Conservation (phyloP, 805 yeast species). For the Saturnispora bothae region DNA sequence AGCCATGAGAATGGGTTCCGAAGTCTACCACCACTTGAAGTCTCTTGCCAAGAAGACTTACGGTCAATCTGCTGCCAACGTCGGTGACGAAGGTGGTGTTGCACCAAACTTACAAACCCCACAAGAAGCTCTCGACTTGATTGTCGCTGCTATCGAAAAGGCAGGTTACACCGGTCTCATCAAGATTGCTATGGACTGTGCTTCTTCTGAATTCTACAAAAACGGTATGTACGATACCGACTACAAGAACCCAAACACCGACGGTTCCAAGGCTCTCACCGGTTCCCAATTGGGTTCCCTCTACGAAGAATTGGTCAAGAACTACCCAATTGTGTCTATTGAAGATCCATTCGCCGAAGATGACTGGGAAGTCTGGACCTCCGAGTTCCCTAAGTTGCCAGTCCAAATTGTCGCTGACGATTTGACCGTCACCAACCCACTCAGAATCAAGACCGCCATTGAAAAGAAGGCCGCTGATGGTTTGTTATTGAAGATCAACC, state of each 20-base stretch:
- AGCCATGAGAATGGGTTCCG: slow-evolving; percentile 94
- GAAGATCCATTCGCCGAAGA: slow-evolving; percentile 99
- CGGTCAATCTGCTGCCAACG: slow-evolving; percentile 98
- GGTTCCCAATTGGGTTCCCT: slow-evolving; percentile 80
- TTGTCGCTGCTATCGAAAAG: slow-evolving; percentile 74
- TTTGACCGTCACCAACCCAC: slow-evolving; percentile 97
- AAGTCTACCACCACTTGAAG: slow-evolving; percentile 96
- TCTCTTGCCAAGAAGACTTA: slow-evolving; percentile 84
- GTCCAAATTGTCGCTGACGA: slow-evolving; percentile 96
- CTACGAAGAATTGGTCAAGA: slow-evolving; percentile 69
- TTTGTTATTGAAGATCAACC: slow-evolving; percentile 94
- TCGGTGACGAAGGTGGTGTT: slow-evolving; percentile 99
- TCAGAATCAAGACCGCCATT: slow-evolving; percentile 89
- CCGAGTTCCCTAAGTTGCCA: slow-evolving; percentile 66
- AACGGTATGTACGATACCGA: slow-evolving; percentile 96
- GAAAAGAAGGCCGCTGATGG: slow-evolving; percentile 94
- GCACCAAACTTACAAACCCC: slow-evolving; percentile 96
- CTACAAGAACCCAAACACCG: slow-evolving; percentile 95
- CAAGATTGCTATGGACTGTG: slow-evolving; percentile 89
- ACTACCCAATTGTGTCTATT: slow-evolving; percentile 95
- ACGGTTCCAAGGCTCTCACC: slow-evolving; percentile 80
- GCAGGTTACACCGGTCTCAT: slow-evolving; percentile 96
- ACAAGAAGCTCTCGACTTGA: slow-evolving; percentile 94
- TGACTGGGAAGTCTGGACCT: slow-evolving; percentile 98
- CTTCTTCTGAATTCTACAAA: slow-evolving; percentile 95